These are phyloP conservation scores for Phytophthora tentaculata DNA, from an alignment of 352 stramenopile species.

Conservation along the genomic window DNA sequence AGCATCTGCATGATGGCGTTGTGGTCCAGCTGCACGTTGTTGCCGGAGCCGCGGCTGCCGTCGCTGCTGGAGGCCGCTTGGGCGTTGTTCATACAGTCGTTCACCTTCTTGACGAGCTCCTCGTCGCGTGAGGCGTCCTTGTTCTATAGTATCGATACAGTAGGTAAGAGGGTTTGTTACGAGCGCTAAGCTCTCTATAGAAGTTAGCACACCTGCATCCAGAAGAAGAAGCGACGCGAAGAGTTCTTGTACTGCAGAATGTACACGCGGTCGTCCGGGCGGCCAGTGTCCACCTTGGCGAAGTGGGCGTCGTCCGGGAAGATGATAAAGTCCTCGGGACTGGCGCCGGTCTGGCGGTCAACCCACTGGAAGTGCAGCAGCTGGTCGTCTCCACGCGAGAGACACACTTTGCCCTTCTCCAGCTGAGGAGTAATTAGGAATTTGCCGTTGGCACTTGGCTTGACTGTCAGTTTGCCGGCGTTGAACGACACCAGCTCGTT, in stretches of 20 bases:
- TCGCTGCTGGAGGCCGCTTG: slow-evolving; percentile 48
- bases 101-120: slow-evolving; percentile 87
- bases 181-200: neutral
- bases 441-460: slow-evolving; percentile 78
- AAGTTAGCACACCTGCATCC: slow-evolving; percentile 88
- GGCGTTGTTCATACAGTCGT: slow-evolving; percentile 90
- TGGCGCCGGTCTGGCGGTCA: slow-evolving; percentile 84
- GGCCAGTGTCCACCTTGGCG: slow-evolving; percentile 88
- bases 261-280: slow-evolving; percentile 87
- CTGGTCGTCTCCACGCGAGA: slow-evolving; percentile 90
- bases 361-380: slow-evolving; percentile 94
- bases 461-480: slow-evolving; percentile 89
- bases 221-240: slow-evolving; percentile 94
- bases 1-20: slow-evolving; percentile 94
- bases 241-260: slow-evolving; percentile 94
- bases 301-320: slow-evolving; percentile 92
- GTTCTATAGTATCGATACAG: slow-evolving; percentile 48
- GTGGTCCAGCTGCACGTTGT: slow-evolving; percentile 87
- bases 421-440: slow-evolving; percentile 90
- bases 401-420: slow-evolving; percentile 90
- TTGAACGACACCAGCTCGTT: slow-evolving; percentile 92
- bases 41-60: slow-evolving; percentile 33
- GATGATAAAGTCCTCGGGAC: slow-evolving; percentile 93
- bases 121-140: slow-evolving; percentile 90
- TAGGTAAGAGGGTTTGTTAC: neutral